Conservation (phyloP, 176 grass and related monocot species). For the Canna indica region DNA sequence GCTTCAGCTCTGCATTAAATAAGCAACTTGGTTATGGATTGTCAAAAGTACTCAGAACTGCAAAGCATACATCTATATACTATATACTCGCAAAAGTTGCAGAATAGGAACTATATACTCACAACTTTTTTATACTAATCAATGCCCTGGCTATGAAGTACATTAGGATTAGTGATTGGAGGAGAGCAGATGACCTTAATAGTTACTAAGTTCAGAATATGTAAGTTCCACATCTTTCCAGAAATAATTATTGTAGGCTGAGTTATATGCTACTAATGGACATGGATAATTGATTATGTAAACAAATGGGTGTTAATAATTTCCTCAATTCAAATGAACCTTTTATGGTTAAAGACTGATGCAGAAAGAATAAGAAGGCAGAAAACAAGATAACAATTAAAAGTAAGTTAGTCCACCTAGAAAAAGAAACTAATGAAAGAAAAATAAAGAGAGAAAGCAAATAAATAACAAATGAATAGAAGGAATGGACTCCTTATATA, state of each 20-base stretch:
- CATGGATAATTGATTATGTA: neutral
- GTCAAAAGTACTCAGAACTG: neutral
- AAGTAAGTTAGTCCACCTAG: neutral
- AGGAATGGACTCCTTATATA: too few species aligned
- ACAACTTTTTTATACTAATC: too few species aligned
- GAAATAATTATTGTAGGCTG: neutral
- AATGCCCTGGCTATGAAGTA: too few species aligned
- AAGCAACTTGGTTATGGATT: neutral
- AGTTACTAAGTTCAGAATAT: neutral
- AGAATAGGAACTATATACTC: too few species aligned
- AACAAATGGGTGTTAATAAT: neutral
- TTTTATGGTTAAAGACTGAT: neutral
- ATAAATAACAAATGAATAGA: too few species aligned
- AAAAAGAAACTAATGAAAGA: too few species aligned
- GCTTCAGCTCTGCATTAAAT: conserved; percentile 56
- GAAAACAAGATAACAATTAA: neutral
- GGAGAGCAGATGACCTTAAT: too few species aligned
- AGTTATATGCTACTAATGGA: neutral
- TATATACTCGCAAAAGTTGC: neutral
- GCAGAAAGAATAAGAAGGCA: neutral
- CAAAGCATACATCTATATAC: neutral
- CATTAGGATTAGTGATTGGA: too few species aligned
- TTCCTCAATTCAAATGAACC: neutral
- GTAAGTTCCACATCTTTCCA: neutral
- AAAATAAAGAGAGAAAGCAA: too few species aligned